A percentile compares a stretch with the other conserved stretches of the same genome.
Evolutionary conservation across 805 yeast genomes (phyloP).

Genomic region (Wickerhamiella lipophila): DNA sequence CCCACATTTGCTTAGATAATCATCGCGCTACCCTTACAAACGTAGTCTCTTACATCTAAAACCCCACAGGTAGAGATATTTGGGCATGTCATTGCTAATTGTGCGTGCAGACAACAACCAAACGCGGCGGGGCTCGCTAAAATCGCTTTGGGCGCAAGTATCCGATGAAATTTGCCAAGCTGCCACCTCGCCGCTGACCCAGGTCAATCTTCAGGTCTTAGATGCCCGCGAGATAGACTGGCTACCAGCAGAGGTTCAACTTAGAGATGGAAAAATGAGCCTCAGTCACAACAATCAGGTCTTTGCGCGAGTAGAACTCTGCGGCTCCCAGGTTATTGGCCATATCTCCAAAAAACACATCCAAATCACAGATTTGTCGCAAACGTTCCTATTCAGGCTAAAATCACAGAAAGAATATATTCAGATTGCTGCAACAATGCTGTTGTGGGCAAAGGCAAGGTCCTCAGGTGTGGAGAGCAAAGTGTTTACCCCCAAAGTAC

Average conservation of each 20-base stretch:
- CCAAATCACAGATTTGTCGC: constrained; percentile 13
- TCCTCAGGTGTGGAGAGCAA: constrained; percentile 18
- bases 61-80: not conserved
- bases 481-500: constrained; percentile 18
- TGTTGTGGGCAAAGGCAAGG: constrained; percentile 18
- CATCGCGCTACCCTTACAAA: constrained; percentile 1
- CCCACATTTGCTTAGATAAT: not conserved
- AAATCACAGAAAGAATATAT: constrained; percentile 8
- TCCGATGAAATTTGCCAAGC: constrained; percentile 3
- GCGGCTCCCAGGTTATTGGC: constrained; percentile 17
- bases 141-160: constrained; percentile 6
- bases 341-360: constrained; percentile 16
- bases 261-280: constrained; percentile 11
- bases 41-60: not conserved
- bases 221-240: constrained; percentile 16
- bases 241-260: constrained; percentile 11
- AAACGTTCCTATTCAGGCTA: constrained; percentile 12
- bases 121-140: constrained; percentile 10
- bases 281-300: constrained; percentile 11
- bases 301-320: constrained; percentile 15
- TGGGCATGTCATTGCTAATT: constrained; percentile 8
- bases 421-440: constrained; percentile 14
- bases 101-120: constrained; percentile 5
- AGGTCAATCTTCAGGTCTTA: constrained; percentile 14
- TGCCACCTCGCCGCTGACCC: constrained; percentile 1